Base-by-base conservation (phyloP, 495 filamentous ascomycete genomes). In the Trichoderma reesei region DNA sequence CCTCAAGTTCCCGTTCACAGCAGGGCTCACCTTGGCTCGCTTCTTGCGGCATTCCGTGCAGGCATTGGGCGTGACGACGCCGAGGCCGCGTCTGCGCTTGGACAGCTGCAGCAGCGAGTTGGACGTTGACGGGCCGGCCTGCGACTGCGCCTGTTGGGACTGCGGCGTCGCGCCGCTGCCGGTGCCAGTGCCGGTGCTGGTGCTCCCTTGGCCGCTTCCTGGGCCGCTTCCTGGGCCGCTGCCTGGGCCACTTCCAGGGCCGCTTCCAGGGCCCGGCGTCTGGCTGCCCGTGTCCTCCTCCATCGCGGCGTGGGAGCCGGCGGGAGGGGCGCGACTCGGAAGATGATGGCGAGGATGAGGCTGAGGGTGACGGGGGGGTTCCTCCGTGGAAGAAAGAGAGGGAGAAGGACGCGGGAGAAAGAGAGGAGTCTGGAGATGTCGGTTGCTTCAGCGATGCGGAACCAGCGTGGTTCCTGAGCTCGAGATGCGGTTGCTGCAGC, bases 11-110 rank as follows among this genome's bases (percentile, higher is more conserved):
- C n/a, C n/a, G n/a, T n/a, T n/a, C n/a, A n/a, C n/a, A n/a, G n/a
- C n/a, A n/a, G n/a, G n/a, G 5, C 72, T 18, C 67, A 80, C 80
- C 75, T 84, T 84, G 54, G 80, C 79, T 63, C 82, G 76, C 64
- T 83, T 84, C 72, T 84, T 84, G 18, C 81, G 75, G 65, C 82
- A 84, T 68, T 83, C 82, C 36, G 78, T 83, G 68, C 82, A 84
- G 1, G 82, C 82, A 64, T 82, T 84, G 41, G 76, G 76, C 4
- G 82, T 84, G 7, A 84, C 80, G 7, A 82, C 69, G 14, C 81
- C 81, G 5, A 80, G 66, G 16, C 82, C 82, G 59, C 82, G 75
- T 64, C 78, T 73, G 26, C 80, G 68, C 66, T 78, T 80, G 4
- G 77, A 77, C 6, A 73, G 64, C 33, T 70, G 68, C 3, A 33